Evolutionary conservation across 2,329 filamentous ascomycete genomes (phyloP).

Genomic region (Aspergillus sp.): DNA sequence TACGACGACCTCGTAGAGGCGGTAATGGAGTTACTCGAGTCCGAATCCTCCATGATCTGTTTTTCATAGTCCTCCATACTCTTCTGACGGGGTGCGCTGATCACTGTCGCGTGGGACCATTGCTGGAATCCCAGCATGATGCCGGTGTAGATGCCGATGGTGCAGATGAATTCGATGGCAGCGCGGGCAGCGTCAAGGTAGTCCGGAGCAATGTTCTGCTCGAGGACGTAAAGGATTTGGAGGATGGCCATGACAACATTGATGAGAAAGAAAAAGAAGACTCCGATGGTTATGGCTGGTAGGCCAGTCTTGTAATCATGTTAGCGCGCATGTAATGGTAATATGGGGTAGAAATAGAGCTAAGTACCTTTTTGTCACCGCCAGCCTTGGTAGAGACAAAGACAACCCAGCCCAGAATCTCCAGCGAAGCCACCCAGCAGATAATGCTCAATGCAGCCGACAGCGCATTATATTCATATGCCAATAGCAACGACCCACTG

Average conservation of each 20-base stretch:
- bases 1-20: background rate
- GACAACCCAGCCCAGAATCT: constrained; percentile 14
- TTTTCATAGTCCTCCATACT: background rate
- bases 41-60: too few species aligned
- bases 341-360: background rate
- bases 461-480: constrained; percentile 2
- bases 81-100: background rate
- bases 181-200: constrained; percentile 6
- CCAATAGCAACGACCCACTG: background rate
- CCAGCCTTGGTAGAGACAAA: constrained; percentile 12
- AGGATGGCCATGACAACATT: constrained; percentile 7
- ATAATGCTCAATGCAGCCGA: constrained; percentile 8
- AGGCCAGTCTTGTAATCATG: constrained; percentile 7
- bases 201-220: background rate
- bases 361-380: constrained; percentile 12
- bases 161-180: constrained; percentile 13
- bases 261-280: constrained; percentile 13
- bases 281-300: constrained; percentile 8
- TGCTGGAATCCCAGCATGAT: constrained; percentile 13
- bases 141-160: constrained; percentile 13
- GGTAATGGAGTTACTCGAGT: background rate
- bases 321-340: background rate
- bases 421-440: constrained; percentile 14
- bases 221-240: constrained; percentile 9
- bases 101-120: constrained; percentile 4